Evolutionary conservation across 257 asterid species (phyloP).

Genomic region (Verbascum thapsus): DNA sequence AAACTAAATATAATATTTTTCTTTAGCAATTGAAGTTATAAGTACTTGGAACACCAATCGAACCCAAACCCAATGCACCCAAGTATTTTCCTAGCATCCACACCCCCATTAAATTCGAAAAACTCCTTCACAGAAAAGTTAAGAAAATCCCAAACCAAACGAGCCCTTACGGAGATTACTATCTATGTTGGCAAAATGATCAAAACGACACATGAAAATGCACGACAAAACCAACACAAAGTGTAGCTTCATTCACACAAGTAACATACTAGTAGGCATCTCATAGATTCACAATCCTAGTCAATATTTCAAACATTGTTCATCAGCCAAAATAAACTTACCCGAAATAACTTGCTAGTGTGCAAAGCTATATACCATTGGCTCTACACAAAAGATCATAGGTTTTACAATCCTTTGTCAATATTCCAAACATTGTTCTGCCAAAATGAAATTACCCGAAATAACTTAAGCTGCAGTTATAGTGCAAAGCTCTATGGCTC

Average conservation of each 20-base stretch:
- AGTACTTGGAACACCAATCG: too few relatives aligned
- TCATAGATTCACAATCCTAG: not conserved
- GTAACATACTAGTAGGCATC: not conserved
- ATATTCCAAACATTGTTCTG: too few relatives aligned
- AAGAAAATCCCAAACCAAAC: too few relatives aligned
- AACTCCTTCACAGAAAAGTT: constrained; percentile 19
- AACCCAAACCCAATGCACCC: too few relatives aligned
- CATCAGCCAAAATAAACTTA: not conserved
- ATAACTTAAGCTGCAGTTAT: constrained; percentile 23
- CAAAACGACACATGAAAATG: too few relatives aligned
- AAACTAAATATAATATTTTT: too few relatives aligned
- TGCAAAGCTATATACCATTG: too few relatives aligned
- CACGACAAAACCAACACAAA: not conserved
- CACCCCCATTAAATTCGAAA: constrained; percentile 8
- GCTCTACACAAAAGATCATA: too few relatives aligned
- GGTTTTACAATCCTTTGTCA: not conserved
- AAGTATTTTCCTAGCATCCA: too few relatives aligned
- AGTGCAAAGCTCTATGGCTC: not conserved
- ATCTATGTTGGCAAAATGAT: too few relatives aligned
- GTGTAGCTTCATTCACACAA: not conserved
- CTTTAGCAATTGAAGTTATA: too few relatives aligned
- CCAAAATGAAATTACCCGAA: constrained; percentile 27
- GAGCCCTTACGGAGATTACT: too few relatives aligned
- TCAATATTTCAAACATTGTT: not conserved
- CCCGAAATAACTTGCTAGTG: not conserved